Base-by-base conservation (phyloP, 495 filamentous ascomycete genomes). In the Tuber brumale region DNA sequence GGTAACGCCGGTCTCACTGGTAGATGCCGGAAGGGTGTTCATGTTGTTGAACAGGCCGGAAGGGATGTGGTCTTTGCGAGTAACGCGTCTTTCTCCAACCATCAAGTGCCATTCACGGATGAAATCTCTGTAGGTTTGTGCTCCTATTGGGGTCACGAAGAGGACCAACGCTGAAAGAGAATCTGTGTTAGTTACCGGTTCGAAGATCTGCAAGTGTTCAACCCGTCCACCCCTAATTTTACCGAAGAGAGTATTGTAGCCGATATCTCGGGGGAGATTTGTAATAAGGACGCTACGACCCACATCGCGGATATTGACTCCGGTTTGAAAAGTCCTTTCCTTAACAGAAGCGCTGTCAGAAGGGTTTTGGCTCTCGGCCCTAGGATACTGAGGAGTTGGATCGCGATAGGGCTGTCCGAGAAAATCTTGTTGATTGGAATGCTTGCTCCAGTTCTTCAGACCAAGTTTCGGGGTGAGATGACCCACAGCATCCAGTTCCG, bases 191-290 rank as follows among this genome's bases (percentile, higher is more conserved):
- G 57, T 35, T 35, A 66, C 57, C 0, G 57, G 57, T 18, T 66
- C 57, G 31, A 66, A 66, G 12, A 66, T 66, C 27, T 35, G 57
- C 27, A 80, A 61, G 69, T 80, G 70, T 44, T 80, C 78, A 3
- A 80, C 77, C 35, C 71, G 35, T 3, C 78, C 78, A 57, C 78
- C 78, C 27, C 78, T 73, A 46, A 80, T 70, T 45, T 72, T 73
- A 18, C 77, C 45, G 27, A 80, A 70, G 39, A 80, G 73, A 2
- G 61, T 66, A 10, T 70, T 37, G 27, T 66, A 35, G 27, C 37
- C 71, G 16, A 80, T n/a, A 31, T 71, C 45, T 1, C 70, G 73
- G 6, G 78, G 78, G 37, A 80, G 78, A 42, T 80, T 80, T 16
- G 77, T 79, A 21, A 80, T 41, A 21, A 73, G 71, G 71, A 80